These are phyloP conservation scores for Scopulariopsis brevicaulis DNA, from an alignment of 2,329 filamentous ascomycete genomes.

Conservation along the genomic window DNA sequence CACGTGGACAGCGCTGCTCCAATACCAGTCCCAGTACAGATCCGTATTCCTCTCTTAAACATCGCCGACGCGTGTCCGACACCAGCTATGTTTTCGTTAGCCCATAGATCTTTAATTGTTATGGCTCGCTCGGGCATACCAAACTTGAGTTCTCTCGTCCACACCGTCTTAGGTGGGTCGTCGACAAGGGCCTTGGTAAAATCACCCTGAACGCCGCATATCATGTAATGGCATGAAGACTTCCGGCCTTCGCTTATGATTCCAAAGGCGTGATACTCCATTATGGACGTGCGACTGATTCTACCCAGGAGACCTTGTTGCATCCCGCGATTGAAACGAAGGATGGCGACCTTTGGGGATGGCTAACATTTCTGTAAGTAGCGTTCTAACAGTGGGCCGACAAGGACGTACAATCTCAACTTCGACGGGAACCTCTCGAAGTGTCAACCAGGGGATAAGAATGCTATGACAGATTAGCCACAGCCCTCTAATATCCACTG, in stretches of 20 bases:
- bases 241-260: constrained; percentile 26
- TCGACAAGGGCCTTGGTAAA: constrained; percentile 25
- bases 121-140: no score
- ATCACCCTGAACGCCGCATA: constrained; percentile 28
- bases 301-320: constrained; percentile 27
- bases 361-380: constrained; percentile 13
- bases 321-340: constrained; percentile 26
- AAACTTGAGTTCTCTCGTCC: constrained; percentile 28
- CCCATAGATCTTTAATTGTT: no score
- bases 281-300: constrained; percentile 27
- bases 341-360: constrained; percentile 26
- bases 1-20: constrained; percentile 27
- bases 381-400: not conserved
- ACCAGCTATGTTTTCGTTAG: constrained; percentile 18
- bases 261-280: constrained; percentile 30
- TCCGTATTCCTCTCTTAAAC: constrained; percentile 27
- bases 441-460: constrained; percentile 25
- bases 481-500: not conserved
- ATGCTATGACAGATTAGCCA: constrained; percentile 13
- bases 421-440: constrained; percentile 24
- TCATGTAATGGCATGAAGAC: constrained; percentile 25
- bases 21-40: constrained; percentile 28
- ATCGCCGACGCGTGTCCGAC: constrained; percentile 28
- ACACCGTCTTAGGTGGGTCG: constrained; percentile 25
- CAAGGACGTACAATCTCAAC: constrained; percentile 22